Evolutionary conservation across 371 early-diverging fungal genomes (phyloP).

Genomic region (Choanephora cucurbitarum): DNA sequence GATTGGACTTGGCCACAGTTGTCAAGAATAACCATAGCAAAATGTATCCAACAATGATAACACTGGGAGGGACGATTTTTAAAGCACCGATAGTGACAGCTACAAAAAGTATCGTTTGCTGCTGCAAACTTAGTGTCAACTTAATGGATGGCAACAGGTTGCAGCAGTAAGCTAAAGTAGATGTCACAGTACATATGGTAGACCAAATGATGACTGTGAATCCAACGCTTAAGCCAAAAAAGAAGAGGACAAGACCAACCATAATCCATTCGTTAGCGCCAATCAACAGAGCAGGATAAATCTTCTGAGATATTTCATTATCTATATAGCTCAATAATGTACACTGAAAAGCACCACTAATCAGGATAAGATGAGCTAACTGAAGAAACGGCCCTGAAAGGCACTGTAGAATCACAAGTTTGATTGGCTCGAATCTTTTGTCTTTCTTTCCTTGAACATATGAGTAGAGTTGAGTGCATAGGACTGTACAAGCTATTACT

Average conservation of each 20-base stretch:
- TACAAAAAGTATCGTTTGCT: background rate
- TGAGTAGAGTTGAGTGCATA: conserved; percentile 29
- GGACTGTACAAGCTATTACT: conserved; percentile 46
- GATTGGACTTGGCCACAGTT: conserved; percentile 1
- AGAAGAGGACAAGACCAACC: conserved; percentile 25
- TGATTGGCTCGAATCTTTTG: background rate
- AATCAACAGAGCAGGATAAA: conserved; percentile 1
- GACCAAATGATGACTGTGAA: conserved; percentile 16
- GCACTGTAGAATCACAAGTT: background rate
- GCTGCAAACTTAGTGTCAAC: background rate
- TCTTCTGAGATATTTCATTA: background rate
- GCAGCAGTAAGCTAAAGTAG: conserved; percentile 4
- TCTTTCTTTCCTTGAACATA: conserved; percentile 14
- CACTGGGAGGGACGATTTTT: conserved; percentile 26
- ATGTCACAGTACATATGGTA: background rate
- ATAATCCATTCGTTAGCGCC: conserved; percentile 36
- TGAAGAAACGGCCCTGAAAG: background rate
- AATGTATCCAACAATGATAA: conserved; percentile 11
- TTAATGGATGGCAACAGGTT: background rate
- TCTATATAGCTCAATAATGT: conserved; percentile 14
- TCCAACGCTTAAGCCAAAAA: conserved; percentile 19
- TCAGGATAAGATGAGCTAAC: background rate
- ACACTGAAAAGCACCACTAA: conserved; percentile 2
- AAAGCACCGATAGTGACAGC: conserved; percentile 5
- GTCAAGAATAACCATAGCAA: conserved; percentile 14